These are phyloP conservation scores for Salmacisia buchloeana DNA, from an alignment of 1,284 basidiomycete genomes.

Conservation along the genomic window DNA sequence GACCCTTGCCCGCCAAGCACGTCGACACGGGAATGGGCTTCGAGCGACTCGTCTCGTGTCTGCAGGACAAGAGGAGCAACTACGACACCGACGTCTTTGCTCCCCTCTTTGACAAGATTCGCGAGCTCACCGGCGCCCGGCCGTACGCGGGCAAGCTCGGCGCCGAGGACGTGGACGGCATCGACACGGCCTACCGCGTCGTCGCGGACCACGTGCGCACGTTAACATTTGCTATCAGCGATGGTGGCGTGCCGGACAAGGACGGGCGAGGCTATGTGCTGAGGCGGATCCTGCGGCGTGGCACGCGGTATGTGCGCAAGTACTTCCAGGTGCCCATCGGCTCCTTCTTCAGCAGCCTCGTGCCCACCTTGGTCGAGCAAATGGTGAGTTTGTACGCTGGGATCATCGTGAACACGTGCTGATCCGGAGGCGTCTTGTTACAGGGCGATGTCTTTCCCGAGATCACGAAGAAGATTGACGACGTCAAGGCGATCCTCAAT, in stretches of 20 bases:
- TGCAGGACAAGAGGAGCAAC: constrained; percentile 87
- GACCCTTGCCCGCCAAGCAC: constrained; percentile 80
- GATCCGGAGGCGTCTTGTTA: constrained; percentile 52
- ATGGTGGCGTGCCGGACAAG: constrained; percentile 92
- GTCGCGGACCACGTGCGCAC: constrained; percentile 96
- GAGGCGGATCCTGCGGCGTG: constrained; percentile 81
- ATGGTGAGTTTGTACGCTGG: constrained; percentile 60
- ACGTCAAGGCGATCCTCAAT: constrained; percentile 90
- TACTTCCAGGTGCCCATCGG: constrained; percentile 93
- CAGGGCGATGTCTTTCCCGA: constrained; percentile 81
- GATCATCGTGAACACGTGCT: not conserved
- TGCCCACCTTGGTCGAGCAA: constrained; percentile 81
- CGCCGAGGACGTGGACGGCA: constrained; percentile 83
- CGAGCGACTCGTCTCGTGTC: constrained; percentile 87
- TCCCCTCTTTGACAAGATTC: constrained; percentile 82
- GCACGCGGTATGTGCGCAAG: constrained; percentile 88
- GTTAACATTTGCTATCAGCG: constrained; percentile 87
- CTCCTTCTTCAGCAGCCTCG: constrained; percentile 85
- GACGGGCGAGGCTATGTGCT: constrained; percentile 94
- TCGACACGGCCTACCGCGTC: constrained; percentile 95
- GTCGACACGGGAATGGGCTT: constrained; percentile 99
- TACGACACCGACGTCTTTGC: constrained; percentile 95
- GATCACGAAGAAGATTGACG: constrained; percentile 72
- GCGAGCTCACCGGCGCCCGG: constrained; percentile 80
- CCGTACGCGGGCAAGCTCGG: constrained; percentile 86